Percentiles rank a stretch among this genome's conserved stretches.
These are phyloP conservation scores for Acanthamoeba royreba DNA, from an alignment of 208 protist genomes.

Conservation along the genomic window DNA sequence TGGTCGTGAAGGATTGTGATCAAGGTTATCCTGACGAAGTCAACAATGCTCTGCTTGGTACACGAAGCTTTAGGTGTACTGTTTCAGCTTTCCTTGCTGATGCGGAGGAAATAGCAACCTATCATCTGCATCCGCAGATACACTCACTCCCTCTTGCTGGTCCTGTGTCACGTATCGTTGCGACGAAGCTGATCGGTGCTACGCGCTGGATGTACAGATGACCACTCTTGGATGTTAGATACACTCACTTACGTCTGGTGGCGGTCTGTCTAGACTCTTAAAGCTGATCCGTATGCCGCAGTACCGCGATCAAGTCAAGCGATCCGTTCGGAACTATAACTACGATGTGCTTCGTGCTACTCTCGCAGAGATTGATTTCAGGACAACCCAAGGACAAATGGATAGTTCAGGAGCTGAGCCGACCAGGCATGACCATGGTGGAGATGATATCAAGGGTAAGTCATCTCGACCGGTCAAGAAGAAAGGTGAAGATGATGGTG, in stretches of 20 bases:
- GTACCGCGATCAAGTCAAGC: background rate
- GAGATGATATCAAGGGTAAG: background rate
- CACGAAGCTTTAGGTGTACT: too few species aligned
- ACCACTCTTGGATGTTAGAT: too few species aligned
- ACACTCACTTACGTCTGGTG: background rate
- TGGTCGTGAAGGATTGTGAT: background rate
- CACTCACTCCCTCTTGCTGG: background rate
- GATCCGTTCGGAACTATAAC: background rate
- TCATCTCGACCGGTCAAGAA: background rate
- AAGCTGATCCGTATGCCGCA: background rate
- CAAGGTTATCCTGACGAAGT: background rate
- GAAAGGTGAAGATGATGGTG: background rate
- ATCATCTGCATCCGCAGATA: background rate
- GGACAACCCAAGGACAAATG: background rate
- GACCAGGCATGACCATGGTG: background rate
- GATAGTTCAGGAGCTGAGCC: background rate
- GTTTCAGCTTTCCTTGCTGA: too few species aligned
- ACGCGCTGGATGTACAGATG: background rate
- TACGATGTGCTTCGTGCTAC: background rate
- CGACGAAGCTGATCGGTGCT: background rate
- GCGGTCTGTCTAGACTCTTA: background rate
- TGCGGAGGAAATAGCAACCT: background rate
- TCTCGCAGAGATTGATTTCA: background rate
- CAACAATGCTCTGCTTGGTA: background rate
- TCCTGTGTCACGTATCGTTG: background rate